Evolutionary conservation across 73 alveolate species (phyloP).

Genomic region (Uronychia binucleata): DNA sequence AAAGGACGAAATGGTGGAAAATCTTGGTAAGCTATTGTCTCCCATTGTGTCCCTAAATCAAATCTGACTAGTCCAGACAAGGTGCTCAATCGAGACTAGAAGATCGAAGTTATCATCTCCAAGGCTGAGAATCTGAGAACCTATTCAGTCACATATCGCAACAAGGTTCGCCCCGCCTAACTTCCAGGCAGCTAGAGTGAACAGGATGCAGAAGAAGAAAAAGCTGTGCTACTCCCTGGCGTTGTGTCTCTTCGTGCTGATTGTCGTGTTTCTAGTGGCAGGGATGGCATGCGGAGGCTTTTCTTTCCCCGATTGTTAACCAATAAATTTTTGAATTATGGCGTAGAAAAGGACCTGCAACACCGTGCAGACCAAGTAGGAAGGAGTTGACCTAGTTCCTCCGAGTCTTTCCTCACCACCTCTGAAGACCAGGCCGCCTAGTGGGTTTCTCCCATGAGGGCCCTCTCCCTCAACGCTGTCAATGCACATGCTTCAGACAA

Average conservation of each 20-base stretch:
- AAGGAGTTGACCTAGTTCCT: no score
- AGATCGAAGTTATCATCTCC: constrained; percentile 51
- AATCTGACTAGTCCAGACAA: not conserved
- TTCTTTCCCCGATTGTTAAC: constrained; percentile 11
- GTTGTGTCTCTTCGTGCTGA: not conserved
- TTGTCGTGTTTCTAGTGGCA: constrained; percentile 23
- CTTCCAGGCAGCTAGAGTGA: constrained; percentile 37
- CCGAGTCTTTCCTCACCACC: not conserved
- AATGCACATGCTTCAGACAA: no score
- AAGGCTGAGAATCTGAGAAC: constrained; percentile 45
- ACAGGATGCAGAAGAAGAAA: constrained; percentile 27
- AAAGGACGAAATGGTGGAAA: constrained; percentile 60
- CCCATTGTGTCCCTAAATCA: not conserved
- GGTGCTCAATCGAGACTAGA: constrained; percentile 44
- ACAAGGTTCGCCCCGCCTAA: constrained; percentile 15
- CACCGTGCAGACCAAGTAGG: not conserved
- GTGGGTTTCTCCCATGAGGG: no score
- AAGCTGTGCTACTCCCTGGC: constrained; percentile 1
- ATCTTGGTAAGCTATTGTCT: constrained; percentile 13
- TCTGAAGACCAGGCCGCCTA: not conserved
- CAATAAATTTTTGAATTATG: not conserved
- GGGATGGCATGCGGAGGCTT: constrained; percentile 51
- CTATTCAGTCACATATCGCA: constrained; percentile 45
- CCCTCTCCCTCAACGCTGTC: no score
- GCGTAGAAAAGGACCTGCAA: not conserved